Percentiles rank a stretch among this genome's conserved stretches.
Evolutionary conservation across 805 yeast genomes (phyloP).

Genomic region (Kodamaea neixiangensis): DNA sequence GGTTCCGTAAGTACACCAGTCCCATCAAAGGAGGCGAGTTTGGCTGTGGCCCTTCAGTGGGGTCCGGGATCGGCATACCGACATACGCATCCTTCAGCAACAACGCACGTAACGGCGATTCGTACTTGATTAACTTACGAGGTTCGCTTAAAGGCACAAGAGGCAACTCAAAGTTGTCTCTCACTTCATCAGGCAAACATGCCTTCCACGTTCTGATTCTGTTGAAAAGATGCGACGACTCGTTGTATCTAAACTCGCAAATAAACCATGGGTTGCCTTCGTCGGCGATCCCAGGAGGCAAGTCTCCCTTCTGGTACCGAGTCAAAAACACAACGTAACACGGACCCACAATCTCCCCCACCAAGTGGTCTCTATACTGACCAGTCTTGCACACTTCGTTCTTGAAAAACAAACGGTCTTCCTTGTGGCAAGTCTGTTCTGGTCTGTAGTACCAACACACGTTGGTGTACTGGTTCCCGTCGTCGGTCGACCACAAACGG

Average conservation of each 20-base stretch:
- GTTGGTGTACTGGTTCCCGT: slow-evolving; percentile 79
- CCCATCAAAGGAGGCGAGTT: slow-evolving; percentile 93
- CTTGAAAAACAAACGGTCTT: slow-evolving; percentile 83
- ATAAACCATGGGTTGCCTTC: slow-evolving; percentile 83
- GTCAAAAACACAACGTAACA: slow-evolving; percentile 95
- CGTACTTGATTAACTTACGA: slow-evolving; percentile 69
- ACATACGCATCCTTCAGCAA: slow-evolving; percentile 74
- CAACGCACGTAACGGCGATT: slow-evolving; percentile 80
- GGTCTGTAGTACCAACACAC: slow-evolving; percentile 98
- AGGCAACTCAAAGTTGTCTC: slow-evolving; percentile 77
- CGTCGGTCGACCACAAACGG: slow-evolving; percentile 90
- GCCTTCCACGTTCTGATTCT: slow-evolving; percentile 98
- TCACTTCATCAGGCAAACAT: slow-evolving; percentile 93
- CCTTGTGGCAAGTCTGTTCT: slow-evolving; percentile 95
- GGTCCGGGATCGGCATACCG: slow-evolving; percentile 77
- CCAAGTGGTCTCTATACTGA: slow-evolving; percentile 91
- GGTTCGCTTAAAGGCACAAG: slow-evolving; percentile 68
- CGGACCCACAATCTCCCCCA: slow-evolving; percentile 86
- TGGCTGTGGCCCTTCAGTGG: slow-evolving; percentile 75
- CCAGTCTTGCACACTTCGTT: slow-evolving; percentile 97
- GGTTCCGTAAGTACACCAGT: slow-evolving; percentile 79
- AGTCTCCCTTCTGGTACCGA: slow-evolving; percentile 92
- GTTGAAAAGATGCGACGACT: slow-evolving; percentile 84
- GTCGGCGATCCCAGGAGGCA: slow-evolving; percentile 61
- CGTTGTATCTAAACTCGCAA: slow-evolving; percentile 94